phyloP scores from a whole-genome alignment of 2,329 filamentous ascomycete species.

The Alternaria brassicae region DNA sequence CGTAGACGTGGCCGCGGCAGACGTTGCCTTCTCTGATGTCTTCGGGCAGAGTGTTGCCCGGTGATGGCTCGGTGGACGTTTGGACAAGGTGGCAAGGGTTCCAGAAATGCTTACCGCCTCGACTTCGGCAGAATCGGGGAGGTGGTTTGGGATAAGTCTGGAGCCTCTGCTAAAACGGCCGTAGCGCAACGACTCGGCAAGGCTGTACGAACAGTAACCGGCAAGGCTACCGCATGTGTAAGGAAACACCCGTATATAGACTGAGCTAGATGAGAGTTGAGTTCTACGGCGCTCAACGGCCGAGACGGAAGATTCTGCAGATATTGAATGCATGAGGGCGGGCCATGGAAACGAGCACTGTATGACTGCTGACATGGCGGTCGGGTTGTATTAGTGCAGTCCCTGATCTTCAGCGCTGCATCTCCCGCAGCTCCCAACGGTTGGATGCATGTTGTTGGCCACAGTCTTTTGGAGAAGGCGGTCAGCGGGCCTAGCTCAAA shows the following conservation, averaged over 20 bases:
- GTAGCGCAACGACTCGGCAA: constrained; percentile 31
- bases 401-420: constrained; percentile 27
- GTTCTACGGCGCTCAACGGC: neutral
- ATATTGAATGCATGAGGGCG: neutral
- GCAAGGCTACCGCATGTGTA: constrained; percentile 18
- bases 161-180: constrained; percentile 35
- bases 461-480: constrained; percentile 27
- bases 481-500: constrained; percentile 32
- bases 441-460: constrained; percentile 18
- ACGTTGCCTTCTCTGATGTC: neutral
- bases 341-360: neutral
- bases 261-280: neutral
- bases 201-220: constrained; percentile 23
- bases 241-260: neutral
- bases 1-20: neutral
- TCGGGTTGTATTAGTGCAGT: constrained; percentile 8
- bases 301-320: neutral
- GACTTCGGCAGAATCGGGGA: constrained; percentile 31
- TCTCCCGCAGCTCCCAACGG: constrained; percentile 19
- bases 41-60: neutral
- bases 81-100: constrained; percentile 25
- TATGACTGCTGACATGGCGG: constrained; percentile 1
- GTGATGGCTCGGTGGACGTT: constrained; percentile 7
- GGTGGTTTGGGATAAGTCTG: constrained; percentile 29
- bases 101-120: constrained; percentile 16